phyloP scores from a whole-genome alignment of 1,139 yeast species.

The Candida smagusa region DNA sequence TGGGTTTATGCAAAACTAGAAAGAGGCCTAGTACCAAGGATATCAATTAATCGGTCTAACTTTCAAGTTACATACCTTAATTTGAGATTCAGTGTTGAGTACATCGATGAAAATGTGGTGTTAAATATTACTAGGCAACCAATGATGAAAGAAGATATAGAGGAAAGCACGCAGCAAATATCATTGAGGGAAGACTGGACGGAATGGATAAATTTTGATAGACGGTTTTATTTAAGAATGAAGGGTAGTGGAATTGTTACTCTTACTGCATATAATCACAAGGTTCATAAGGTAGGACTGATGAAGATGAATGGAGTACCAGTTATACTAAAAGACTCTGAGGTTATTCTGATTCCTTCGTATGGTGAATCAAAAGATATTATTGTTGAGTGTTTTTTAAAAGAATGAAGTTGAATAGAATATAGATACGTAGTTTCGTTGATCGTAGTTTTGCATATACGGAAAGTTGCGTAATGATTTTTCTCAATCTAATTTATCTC shows the following conservation, averaged over 20 bases:
- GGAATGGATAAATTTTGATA: slow-evolving; percentile 24
- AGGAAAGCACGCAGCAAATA: slow-evolving; percentile 5
- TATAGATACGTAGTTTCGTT: no score
- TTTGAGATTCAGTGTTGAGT: slow-evolving; percentile 18
- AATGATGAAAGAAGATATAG: slow-evolving; percentile 17
- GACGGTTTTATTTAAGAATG: slow-evolving; percentile 32
- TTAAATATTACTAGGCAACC: slow-evolving; percentile 23
- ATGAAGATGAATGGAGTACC: slow-evolving; percentile 9
- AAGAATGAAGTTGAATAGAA: no score
- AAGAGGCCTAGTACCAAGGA: slow-evolving; percentile 26
- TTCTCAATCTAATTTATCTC: no score
- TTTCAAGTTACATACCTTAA: slow-evolving; percentile 16
- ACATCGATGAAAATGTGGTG: slow-evolving; percentile 4
- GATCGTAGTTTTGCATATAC: no score
- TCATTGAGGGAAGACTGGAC: slow-evolving; percentile 13
- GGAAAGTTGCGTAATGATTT: no score
- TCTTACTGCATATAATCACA: slow-evolving; percentile 22
- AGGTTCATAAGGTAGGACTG: background rate
- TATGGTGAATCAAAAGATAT: background rate
- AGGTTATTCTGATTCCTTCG: slow-evolving; percentile 22
- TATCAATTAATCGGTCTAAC: slow-evolving; percentile 7
- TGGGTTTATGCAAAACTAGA: slow-evolving; percentile 47
- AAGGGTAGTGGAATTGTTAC: slow-evolving; percentile 7
- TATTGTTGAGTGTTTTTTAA: no score
- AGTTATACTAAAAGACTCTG: slow-evolving; percentile 4